Conservation (phyloP, 352 stramenopile species). For the Elongisporangium prolatum region DNA sequence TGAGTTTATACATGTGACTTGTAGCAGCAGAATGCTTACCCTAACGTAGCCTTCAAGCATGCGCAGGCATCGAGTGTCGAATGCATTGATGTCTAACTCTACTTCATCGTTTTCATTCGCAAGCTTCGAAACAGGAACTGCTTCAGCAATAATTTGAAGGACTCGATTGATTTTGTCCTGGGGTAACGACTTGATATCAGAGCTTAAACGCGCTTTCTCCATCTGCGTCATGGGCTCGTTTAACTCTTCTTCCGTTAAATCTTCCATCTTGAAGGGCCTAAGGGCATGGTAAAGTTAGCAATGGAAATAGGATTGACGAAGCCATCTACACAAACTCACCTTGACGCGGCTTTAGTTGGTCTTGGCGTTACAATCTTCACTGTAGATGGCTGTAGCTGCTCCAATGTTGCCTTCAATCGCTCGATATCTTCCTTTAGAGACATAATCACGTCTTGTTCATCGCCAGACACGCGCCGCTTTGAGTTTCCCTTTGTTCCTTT, state of each 20-base stretch:
- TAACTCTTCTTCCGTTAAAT: conserved; percentile 84
- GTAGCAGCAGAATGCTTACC: conserved; percentile 43
- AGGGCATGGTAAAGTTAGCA: neutral
- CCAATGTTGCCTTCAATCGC: conserved; percentile 79
- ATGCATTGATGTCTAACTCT: conserved; percentile 88
- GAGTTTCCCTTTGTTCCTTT: conserved; percentile 76
- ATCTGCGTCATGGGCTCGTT: conserved; percentile 83
- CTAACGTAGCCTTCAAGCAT: conserved; percentile 89
- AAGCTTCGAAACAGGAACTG: conserved; percentile 78
- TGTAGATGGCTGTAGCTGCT: conserved; percentile 65
- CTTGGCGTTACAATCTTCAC: conserved; percentile 37
- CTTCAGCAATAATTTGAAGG: conserved; percentile 86
- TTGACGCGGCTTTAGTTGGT: conserved; percentile 44
- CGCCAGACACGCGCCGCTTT: conserved; percentile 44
- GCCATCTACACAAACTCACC: conserved; percentile 23
- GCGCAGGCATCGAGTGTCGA: conserved; percentile 80
- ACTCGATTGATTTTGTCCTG: conserved; percentile 88
- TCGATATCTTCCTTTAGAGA: conserved; percentile 87
- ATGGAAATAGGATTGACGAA: neutral
- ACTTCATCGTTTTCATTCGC: conserved; percentile 85
- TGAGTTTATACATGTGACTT: conserved; percentile 6
- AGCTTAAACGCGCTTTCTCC: conserved; percentile 77
- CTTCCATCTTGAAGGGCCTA: conserved; percentile 86
- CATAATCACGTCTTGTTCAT: conserved; percentile 79
- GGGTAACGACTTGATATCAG: conserved; percentile 74